Evolutionary conservation across 1,284 basidiomycete species (phyloP), one percentile per base, ranked within the genome.

Genomic region (Erythrobasidium hasegawianum): DNA sequence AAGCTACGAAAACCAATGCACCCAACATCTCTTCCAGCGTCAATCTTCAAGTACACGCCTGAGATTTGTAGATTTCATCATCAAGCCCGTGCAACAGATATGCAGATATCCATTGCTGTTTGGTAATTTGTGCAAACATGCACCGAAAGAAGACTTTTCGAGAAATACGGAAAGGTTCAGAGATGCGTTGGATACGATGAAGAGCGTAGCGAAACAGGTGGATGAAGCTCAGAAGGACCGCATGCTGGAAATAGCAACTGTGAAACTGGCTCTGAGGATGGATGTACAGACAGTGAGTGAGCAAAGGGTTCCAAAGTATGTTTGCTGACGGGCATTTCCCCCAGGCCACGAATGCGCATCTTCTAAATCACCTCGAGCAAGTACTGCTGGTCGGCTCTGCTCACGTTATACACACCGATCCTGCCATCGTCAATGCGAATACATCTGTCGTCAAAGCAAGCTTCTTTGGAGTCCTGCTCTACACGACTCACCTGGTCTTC

Each of bases 381-480:
- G 69, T 72, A 0, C 52, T 74, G 18, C 72, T 74, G 68, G 67
- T 71, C 11, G 72, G 70, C 2, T 65, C 71, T 2, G 56, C 70
- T 10, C 72, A 72, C 59, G 64, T 71, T 29, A 64, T 72, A 8
- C 68, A 70, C 27, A 54, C 57, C 14, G 53, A 64, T 10, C 56
- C 64, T 5, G 57, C 54, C 16, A 57, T 64, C 2, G 59, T 67
- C 14, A 59, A 64, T n/a, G 55, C 67, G 22, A 39, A 16, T 43
- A 59, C 57, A 18, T 57, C 33, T 16, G 72, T 73, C 2, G 80
- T 88, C 70, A 87, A 85, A 73, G 87, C 90, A 68, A 90, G 88
- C 76, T 93, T 94, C 76, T 81, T 90, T 18, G 91, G 88, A 40
- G 89, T 88, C 10, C 94, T 96, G 76, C 79, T 97, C 53, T 97